Percentiles rank a stretch among this genome's conserved stretches.
Evolutionary conservation across 2,329 filamentous ascomycete genomes (phyloP).

Genomic region (Blastomyces parvus): DNA sequence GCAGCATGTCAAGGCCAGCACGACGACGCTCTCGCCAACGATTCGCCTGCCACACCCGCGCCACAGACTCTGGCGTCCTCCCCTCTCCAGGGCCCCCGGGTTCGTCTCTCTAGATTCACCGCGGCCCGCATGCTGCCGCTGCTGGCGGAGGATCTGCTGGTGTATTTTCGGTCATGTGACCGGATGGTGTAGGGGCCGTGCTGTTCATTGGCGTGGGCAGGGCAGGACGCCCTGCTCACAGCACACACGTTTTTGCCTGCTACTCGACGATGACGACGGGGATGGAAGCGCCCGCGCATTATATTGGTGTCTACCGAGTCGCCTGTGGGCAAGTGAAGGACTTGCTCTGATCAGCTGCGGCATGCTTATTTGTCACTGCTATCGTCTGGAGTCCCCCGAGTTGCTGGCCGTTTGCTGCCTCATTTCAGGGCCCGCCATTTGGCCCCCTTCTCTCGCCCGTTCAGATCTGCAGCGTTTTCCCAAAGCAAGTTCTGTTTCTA

Average conservation of each 20-base stretch:
- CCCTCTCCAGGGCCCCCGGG: constrained; percentile 11
- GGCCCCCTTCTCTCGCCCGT: not conserved
- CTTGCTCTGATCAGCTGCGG: not conserved
- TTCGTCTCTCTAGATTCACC: constrained; percentile 15
- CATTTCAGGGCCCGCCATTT: not conserved
- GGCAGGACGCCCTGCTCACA: constrained; percentile 12
- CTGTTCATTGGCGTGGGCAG: constrained; percentile 15
- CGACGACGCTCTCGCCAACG: not conserved
- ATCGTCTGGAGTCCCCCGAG: not conserved
- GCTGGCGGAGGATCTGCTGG: constrained; percentile 19
- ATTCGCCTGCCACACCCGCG: constrained; percentile 18
- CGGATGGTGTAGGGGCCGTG: constrained; percentile 16
- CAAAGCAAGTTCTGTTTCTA: not conserved
- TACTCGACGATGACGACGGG: constrained; percentile 19
- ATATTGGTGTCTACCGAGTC: constrained; percentile 1
- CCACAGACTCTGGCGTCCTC: constrained; percentile 11
- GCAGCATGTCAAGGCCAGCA: constrained; percentile 2
- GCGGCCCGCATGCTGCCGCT: constrained; percentile 16
- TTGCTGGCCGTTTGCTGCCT: not conserved
- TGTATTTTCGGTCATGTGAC: constrained; percentile 24
- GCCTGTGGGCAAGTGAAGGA: not conserved
- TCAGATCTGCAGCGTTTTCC: not conserved
- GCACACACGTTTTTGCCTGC: constrained; percentile 16
- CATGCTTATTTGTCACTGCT: constrained; percentile 1
- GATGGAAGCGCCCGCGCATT: constrained; percentile 15